Evolutionary conservation across 257 asterid genomes (phyloP).

Genomic region (Solanum sejunctum): DNA sequence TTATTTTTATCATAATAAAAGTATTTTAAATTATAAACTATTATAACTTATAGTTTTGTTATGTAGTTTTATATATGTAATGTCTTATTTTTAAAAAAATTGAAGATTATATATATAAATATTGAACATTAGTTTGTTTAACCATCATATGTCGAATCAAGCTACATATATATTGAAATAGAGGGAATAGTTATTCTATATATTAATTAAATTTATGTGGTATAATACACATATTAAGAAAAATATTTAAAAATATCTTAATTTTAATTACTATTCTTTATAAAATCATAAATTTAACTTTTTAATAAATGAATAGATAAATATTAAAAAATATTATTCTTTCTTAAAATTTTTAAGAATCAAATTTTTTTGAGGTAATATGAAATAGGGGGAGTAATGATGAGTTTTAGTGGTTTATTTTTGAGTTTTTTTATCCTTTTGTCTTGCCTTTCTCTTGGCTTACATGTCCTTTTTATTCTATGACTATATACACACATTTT

Average conservation of each 20-base stretch:
- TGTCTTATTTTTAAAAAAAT: neutral
- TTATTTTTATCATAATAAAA: neutral
- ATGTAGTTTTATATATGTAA: neutral
- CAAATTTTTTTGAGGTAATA: no score
- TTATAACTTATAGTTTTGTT: neutral
- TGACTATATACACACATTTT: neutral
- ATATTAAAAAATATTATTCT: no score
- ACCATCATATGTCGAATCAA: no score
- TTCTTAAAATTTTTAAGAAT: no score
- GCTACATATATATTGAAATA: no score
- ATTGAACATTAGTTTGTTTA: no score
- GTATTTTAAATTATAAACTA: neutral
- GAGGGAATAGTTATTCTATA: no score
- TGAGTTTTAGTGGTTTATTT: neutral
- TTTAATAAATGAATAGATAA: no score
- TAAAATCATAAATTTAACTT: no score
- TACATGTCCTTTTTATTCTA: neutral
- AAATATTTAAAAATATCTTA: no score
- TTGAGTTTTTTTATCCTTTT: neutral
- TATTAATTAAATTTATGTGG: no score
- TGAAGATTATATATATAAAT: neutral
- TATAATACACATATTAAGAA: rapidly evolving
- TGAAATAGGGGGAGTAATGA: neutral
- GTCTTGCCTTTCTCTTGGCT: neutral
- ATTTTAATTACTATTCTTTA: no score